Percentiles rank a stretch among this genome's conserved stretches.
Evolutionary conservation across 345 rosid species (phyloP).

Genomic region (Brassica rapa): DNA sequence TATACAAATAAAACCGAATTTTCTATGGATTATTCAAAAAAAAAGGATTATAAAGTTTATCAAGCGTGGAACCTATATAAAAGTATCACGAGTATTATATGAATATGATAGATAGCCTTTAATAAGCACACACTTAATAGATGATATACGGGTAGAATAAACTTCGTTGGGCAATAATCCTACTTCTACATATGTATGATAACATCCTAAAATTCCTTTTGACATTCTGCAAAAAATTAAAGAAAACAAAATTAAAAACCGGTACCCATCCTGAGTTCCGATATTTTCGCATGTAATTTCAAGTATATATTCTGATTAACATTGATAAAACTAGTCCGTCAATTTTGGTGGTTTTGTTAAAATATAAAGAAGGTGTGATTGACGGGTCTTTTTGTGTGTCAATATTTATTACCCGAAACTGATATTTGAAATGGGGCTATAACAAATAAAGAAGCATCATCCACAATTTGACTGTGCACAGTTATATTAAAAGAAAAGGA

Average conservation of each 20-base stretch:
- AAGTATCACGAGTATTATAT: slow-evolving; percentile 28
- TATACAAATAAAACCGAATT: background rate
- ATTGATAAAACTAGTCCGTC: slow-evolving; percentile 20
- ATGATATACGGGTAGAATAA: slow-evolving; percentile 29
- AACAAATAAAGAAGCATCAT: slow-evolving; percentile 41
- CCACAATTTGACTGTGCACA: slow-evolving; percentile 32
- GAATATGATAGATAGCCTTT: slow-evolving; percentile 20
- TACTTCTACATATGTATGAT: slow-evolving; percentile 9
- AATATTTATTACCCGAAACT: slow-evolving; percentile 28
- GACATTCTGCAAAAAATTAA: slow-evolving; percentile 18
- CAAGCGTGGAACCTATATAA: slow-evolving; percentile 33
- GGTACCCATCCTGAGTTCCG: slow-evolving; percentile 2
- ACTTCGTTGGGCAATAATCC: slow-evolving; percentile 19
- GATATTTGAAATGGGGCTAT: slow-evolving; percentile 34
- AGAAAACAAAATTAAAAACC: background rate
- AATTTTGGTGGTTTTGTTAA: slow-evolving; percentile 21
- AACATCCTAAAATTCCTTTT: slow-evolving; percentile 20
- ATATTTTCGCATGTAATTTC: slow-evolving; percentile 14
- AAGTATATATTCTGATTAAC: slow-evolving; percentile 26
- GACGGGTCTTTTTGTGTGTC: slow-evolving; percentile 14
- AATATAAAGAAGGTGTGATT: slow-evolving; percentile 22
- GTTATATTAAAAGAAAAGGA: background rate
- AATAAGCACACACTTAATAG: slow-evolving; percentile 23
- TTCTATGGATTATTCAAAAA: background rate
- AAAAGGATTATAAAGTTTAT: slow-evolving; percentile 5